phyloP scores from a whole-genome alignment of 768 basidiomycete species.

The Sarcomyxa edulis region DNA sequence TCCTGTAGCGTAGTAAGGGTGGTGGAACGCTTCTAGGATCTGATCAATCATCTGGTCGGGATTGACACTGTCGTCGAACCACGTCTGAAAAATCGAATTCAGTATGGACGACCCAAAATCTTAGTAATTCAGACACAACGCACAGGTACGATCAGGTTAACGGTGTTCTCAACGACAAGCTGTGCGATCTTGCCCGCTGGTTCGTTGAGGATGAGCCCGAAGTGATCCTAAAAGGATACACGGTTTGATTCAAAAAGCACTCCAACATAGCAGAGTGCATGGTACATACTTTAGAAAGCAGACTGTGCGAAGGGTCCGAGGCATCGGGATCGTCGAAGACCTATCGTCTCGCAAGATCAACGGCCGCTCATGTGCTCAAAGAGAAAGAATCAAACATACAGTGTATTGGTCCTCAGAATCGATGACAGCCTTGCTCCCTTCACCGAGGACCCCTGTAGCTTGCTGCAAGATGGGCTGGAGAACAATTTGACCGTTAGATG shows the following conservation, averaged over 20 bases:
- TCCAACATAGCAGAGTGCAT: background rate
- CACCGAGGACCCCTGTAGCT: slow-evolving; percentile 49
- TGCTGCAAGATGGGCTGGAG: slow-evolving; percentile 56
- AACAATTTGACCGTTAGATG: slow-evolving; percentile 3
- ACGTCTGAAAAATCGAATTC: slow-evolving; percentile 30
- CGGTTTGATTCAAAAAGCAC: slow-evolving; percentile 2
- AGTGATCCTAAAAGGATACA: slow-evolving; percentile 52
- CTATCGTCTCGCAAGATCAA: slow-evolving; percentile 21
- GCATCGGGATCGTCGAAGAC: slow-evolving; percentile 65
- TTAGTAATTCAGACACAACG: slow-evolving; percentile 4
- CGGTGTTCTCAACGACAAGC: slow-evolving; percentile 57
- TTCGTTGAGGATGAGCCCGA: slow-evolving; percentile 66
- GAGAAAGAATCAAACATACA: slow-evolving; percentile 19
- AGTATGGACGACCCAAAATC: background rate
- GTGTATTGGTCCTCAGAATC: slow-evolving; percentile 66
- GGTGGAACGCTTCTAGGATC: slow-evolving; percentile 65
- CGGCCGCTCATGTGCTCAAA: background rate
- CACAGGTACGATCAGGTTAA: slow-evolving; percentile 52
- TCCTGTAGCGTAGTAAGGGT: slow-evolving; percentile 58
- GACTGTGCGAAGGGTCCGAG: slow-evolving; percentile 69
- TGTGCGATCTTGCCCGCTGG: slow-evolving; percentile 72
- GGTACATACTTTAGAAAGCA: slow-evolving; percentile 54
- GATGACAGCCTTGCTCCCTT: slow-evolving; percentile 66
- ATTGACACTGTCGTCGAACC: slow-evolving; percentile 41
- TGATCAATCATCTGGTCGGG: slow-evolving; percentile 39